A percentile compares a stretch with the other conserved stretches of the same genome.
Evolutionary conservation across 2,329 filamentous ascomycete genomes (phyloP).

Genomic region (Ciborinia camelliae): DNA sequence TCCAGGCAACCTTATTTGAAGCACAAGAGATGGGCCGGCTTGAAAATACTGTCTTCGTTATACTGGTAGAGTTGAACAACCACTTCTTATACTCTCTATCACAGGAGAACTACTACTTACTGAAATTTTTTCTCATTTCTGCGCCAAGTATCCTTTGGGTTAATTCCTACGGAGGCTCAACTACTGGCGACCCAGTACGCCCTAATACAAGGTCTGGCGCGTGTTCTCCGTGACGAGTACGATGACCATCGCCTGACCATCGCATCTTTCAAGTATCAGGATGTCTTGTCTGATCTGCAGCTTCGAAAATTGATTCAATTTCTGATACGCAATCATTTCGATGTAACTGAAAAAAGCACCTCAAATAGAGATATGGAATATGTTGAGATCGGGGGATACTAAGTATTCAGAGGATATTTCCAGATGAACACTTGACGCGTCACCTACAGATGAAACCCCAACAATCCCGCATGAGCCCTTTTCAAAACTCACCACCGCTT

Average conservation of each 20-base stretch:
- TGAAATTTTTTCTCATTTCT: neutral
- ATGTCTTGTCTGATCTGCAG: neutral
- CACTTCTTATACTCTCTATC: neutral
- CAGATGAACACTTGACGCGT: neutral
- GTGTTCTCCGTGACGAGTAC: slow-evolving; percentile 3
- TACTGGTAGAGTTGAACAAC: slow-evolving; percentile 1
- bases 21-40: neutral
- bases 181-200: neutral
- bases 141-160: slow-evolving; percentile 46
- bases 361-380: neutral
- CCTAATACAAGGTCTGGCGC: slow-evolving; percentile 4
- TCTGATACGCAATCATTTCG: neutral
- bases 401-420: neutral
- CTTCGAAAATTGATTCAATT: neutral
- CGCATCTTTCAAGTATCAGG: neutral
- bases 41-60: neutral
- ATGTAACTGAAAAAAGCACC: neutral
- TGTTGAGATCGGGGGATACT: neutral
- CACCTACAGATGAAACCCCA: neutral
- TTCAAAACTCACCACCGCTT: neutral
- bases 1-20: neutral
- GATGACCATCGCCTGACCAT: neutral
- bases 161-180: slow-evolving; percentile 43
- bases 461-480: neutral
- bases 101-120: neutral